These are phyloP conservation scores for Cercospora sojina DNA, from an alignment of 2,329 filamentous ascomycete species.

Conservation along the genomic window DNA sequence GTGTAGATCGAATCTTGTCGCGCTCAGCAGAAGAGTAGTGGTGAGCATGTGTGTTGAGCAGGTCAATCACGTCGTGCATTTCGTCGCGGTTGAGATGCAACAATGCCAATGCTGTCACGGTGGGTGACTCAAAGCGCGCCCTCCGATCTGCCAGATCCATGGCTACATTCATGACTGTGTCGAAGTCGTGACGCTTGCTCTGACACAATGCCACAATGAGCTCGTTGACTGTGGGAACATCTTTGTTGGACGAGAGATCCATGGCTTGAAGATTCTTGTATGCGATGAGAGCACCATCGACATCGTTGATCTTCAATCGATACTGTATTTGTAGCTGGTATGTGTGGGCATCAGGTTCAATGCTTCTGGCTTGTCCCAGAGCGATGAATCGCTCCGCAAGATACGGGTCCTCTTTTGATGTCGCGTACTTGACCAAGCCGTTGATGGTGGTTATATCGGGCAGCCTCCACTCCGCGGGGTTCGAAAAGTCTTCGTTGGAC, in stretches of 20 bases:
- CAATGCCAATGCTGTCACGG: slow-evolving; percentile 69
- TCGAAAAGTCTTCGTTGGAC: slow-evolving; percentile 30
- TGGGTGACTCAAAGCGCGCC: slow-evolving; percentile 68
- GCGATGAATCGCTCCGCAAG: slow-evolving; percentile 71
- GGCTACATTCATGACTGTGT: slow-evolving; percentile 70
- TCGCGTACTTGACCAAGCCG: slow-evolving; percentile 68
- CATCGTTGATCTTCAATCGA: slow-evolving; percentile 68
- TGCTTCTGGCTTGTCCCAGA: slow-evolving; percentile 63
- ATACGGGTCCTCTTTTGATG: slow-evolving; percentile 66
- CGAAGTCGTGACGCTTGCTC: slow-evolving; percentile 61
- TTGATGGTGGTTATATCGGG: slow-evolving; percentile 76
- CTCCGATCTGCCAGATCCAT: slow-evolving; percentile 70
- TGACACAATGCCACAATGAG: slow-evolving; percentile 69
- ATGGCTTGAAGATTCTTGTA: slow-evolving; percentile 62
- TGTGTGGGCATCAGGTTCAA: slow-evolving; percentile 68
- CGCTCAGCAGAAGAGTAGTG: slow-evolving; percentile 71
- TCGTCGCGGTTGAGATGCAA: slow-evolving; percentile 75
- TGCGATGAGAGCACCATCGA: slow-evolving; percentile 66
- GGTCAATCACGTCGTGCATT: slow-evolving; percentile 74
- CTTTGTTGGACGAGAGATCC: slow-evolving; percentile 58
- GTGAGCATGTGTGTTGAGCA: slow-evolving; percentile 72
- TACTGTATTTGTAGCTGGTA: slow-evolving; percentile 74
- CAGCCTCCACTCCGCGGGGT: slow-evolving; percentile 48
- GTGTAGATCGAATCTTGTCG: slow-evolving; percentile 61
- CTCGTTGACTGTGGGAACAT: slow-evolving; percentile 65